phyloP scores from a whole-genome alignment of 345 rosid species.

The Camelina hispida region DNA sequence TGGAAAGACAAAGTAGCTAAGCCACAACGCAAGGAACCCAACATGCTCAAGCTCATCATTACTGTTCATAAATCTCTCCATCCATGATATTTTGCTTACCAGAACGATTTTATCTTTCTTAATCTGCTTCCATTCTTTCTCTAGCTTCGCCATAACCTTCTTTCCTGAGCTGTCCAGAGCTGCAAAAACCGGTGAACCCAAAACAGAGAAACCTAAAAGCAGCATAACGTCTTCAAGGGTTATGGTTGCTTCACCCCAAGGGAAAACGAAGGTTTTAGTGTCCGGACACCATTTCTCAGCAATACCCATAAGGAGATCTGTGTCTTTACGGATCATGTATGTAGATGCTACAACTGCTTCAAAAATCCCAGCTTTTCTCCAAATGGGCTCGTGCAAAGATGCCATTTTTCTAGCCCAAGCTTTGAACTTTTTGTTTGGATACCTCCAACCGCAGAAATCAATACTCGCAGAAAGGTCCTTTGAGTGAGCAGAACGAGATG shows the following conservation, averaged over 20 bases:
- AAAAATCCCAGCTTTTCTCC: slow-evolving; percentile 55
- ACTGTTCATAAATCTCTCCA: slow-evolving; percentile 42
- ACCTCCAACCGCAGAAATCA: slow-evolving; percentile 43
- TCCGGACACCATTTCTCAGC: slow-evolving; percentile 57
- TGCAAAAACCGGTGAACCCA: slow-evolving; percentile 48
- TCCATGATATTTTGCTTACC: slow-evolving; percentile 36
- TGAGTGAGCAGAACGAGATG: neutral
- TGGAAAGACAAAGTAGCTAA: slow-evolving; percentile 44
- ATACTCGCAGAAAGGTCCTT: slow-evolving; percentile 36
- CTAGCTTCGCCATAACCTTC: neutral
- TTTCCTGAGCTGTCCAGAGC: slow-evolving; percentile 15
- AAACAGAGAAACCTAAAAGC: slow-evolving; percentile 52
- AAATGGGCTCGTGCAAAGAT: slow-evolving; percentile 25
- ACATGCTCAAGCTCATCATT: slow-evolving; percentile 50
- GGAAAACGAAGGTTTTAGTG: slow-evolving; percentile 55
- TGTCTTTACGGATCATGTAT: slow-evolving; percentile 14
- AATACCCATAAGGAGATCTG: slow-evolving; percentile 42
- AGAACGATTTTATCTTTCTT: neutral
- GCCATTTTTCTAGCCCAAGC: slow-evolving; percentile 53
- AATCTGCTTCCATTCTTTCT: slow-evolving; percentile 14
- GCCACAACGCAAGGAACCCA: slow-evolving; percentile 54
- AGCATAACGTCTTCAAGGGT: slow-evolving; percentile 32
- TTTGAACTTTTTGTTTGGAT: slow-evolving; percentile 40
- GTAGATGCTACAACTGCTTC: slow-evolving; percentile 54
- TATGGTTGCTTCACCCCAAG: slow-evolving; percentile 61